Evolutionary conservation across 23 red algal genomes (phyloP), one percentile per base, ranked within the genome.

Genomic region (Gracilaria vermiculophylla): DNA sequence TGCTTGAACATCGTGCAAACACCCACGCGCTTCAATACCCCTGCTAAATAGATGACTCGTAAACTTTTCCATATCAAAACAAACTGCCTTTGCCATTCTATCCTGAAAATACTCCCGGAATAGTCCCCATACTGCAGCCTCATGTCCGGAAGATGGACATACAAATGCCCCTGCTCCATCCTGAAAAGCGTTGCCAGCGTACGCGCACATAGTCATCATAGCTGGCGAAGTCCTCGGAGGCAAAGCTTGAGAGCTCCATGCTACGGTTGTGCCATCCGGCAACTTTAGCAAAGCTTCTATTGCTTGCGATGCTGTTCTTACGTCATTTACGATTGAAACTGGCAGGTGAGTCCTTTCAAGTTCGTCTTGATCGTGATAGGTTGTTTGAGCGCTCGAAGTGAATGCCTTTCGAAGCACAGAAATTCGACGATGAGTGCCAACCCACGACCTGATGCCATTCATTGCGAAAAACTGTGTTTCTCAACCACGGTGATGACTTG

Each of bases 221-320:
- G 67, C 39, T 29, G 67, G 40, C 47, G 67, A 73, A 47, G 39
- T 25, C 23, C n/a, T 25, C 0, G 67, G 36, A 73, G n/a, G 36
- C 23, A 48, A 27, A 8, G 67, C 67, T 36, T 73, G 67, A 73
- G 67, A 5, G 67, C 67, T 73, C 67, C 67, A 73, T 73, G 67
- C 67, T 16, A 73, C 67, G 15, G 67, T 16, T 48, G 67, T 73
- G 39, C 42, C 67, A 8, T 73, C 67, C 5, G 67, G 67, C 24
- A 73, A 47, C 19, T 7, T 19, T 27, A 73, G 42, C 40, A 73
- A 73, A 73, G 67, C 67, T 40, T 73, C 67, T 39, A 73, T 73
- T 9, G 67, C n/a, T 27, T 47, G 13, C n/a, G 67, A 73, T 7
- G 67, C 67, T 12, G 36, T 73, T 73, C 67, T 47, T 28, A 48